A percentile compares a stretch with the other conserved stretches of the same genome.
Evolutionary conservation across 306 rosid species (phyloP).

Genomic region (Rubus parviflorus): DNA sequence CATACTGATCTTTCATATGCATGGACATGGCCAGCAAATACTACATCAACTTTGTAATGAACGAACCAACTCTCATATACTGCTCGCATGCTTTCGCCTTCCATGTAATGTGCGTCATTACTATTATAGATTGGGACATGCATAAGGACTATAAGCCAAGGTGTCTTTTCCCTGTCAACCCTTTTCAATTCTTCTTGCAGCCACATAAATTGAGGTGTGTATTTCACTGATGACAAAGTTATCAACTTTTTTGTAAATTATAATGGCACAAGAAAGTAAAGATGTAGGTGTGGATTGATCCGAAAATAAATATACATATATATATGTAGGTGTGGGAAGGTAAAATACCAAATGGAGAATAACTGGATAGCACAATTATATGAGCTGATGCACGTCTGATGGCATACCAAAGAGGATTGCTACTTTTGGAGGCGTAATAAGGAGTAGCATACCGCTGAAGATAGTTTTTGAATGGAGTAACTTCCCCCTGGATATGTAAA

Average conservation of each 20-base stretch:
- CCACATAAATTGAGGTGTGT: slow-evolving; percentile 88
- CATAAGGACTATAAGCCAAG: slow-evolving; percentile 97
- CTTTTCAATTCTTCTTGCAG: slow-evolving; percentile 58
- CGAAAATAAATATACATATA: no score
- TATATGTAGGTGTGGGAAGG: background rate
- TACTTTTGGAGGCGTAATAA: slow-evolving; percentile 73
- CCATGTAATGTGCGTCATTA: slow-evolving; percentile 83
- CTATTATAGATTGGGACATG: slow-evolving; percentile 82
- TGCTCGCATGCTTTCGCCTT: slow-evolving; percentile 91
- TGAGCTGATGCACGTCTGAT: slow-evolving; percentile 96
- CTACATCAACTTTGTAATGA: slow-evolving; percentile 69
- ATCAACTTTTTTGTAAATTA: background rate
- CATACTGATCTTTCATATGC: slow-evolving; percentile 98
- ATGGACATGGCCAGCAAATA: slow-evolving; percentile 99
- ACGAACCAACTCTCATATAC: slow-evolving; percentile 85
- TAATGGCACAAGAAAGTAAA: background rate
- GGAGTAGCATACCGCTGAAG: slow-evolving; percentile 79
- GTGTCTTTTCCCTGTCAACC: slow-evolving; percentile 89
- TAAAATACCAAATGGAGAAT: slow-evolving; percentile 80
- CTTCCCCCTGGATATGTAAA: slow-evolving; percentile 63
- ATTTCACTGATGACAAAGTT: slow-evolving; percentile 57
- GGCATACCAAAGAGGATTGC: slow-evolving; percentile 94
- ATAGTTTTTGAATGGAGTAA: slow-evolving; percentile 73
- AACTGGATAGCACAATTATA: slow-evolving; percentile 84
- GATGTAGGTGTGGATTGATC: background rate